Evolutionary conservation across 2,329 filamentous ascomycete genomes (phyloP).

Genomic region (Mycocentrospora acerina): DNA sequence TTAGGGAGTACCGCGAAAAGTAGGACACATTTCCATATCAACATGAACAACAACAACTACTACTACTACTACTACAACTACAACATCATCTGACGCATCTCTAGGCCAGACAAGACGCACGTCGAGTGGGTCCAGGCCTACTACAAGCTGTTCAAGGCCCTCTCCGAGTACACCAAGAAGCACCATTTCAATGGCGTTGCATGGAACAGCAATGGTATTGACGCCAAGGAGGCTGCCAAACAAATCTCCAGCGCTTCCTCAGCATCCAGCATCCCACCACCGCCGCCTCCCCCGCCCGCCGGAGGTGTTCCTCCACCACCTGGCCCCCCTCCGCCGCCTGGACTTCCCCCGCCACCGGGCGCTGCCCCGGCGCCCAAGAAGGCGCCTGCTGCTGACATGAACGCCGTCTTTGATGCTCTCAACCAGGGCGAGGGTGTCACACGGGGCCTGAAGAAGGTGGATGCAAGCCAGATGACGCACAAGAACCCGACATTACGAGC

Average conservation of each 20-base stretch:
- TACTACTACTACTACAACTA: too few relatives aligned
- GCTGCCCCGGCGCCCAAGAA: conserved; percentile 55
- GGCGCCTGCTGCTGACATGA: conserved; percentile 64
- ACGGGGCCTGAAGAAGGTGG: conserved; percentile 85
- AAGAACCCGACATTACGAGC: conserved; percentile 90
- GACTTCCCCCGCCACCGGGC: conserved; percentile 35
- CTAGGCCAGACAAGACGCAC: conserved; percentile 68
- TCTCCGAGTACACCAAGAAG: conserved; percentile 81
- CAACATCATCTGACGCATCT: conserved; percentile 40
- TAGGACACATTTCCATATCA: too few relatives aligned
- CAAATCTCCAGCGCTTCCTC: conserved; percentile 53
- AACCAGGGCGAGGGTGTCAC: conserved; percentile 91
- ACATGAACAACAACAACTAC: too few relatives aligned
- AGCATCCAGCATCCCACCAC: conserved; percentile 67
- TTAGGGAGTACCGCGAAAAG: conserved; percentile 88
- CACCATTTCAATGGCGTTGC: conserved; percentile 76
- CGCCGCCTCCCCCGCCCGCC: conserved; percentile 61
- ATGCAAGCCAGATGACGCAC: conserved; percentile 95
- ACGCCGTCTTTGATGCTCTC: conserved; percentile 86
- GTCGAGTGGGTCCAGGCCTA: conserved; percentile 91
- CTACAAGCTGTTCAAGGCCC: conserved; percentile 83
- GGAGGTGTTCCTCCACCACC: conserved; percentile 65
- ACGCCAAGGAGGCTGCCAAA: conserved; percentile 70
- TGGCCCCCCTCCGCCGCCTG: conserved; percentile 63
- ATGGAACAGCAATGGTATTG: conserved; percentile 80